Evolutionary conservation across 768 basidiomycete genomes (phyloP).

Genomic region (Leccinum ochraceum): DNA sequence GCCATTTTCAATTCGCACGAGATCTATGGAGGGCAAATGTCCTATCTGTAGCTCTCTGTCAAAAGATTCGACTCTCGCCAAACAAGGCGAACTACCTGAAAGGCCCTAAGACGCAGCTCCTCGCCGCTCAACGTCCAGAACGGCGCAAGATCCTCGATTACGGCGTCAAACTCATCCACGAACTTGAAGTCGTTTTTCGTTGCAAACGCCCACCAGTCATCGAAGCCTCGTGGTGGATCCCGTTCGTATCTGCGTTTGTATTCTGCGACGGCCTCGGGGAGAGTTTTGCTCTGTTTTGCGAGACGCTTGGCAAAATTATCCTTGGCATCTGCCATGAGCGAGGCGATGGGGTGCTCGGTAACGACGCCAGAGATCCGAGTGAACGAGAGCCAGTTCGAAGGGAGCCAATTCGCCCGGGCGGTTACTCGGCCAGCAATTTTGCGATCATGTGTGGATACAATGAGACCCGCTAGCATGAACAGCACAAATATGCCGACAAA

Average conservation of each 20-base stretch:
- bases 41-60: conserved; percentile 53
- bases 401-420: conserved; percentile 14
- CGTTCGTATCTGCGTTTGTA: conserved; percentile 78
- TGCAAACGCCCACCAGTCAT: conserved; percentile 86
- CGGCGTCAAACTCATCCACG: conserved; percentile 86
- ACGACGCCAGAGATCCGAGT: background rate
- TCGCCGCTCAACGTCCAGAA: conserved; percentile 77
- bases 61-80: background rate
- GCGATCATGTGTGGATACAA: conserved; percentile 37
- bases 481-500: conserved; percentile 42
- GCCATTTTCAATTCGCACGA: conserved; percentile 78
- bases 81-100: conserved; percentile 44
- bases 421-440: background rate
- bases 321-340: conserved; percentile 83
- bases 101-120: conserved; percentile 66
- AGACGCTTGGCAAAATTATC: conserved; percentile 65
- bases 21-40: conserved; percentile 77
- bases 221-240: conserved; percentile 88
- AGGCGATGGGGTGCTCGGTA: conserved; percentile 75
- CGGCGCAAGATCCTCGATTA: conserved; percentile 79
- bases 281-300: conserved; percentile 73
- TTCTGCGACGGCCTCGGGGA: conserved; percentile 76
- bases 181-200: conserved; percentile 70
- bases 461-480: conserved; percentile 53
- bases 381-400: conserved; percentile 27